A percentile compares a stretch with the other conserved stretches of the same genome.
phyloP scores from a whole-genome alignment of 805 yeast species.

The Saturnispora bothae region DNA sequence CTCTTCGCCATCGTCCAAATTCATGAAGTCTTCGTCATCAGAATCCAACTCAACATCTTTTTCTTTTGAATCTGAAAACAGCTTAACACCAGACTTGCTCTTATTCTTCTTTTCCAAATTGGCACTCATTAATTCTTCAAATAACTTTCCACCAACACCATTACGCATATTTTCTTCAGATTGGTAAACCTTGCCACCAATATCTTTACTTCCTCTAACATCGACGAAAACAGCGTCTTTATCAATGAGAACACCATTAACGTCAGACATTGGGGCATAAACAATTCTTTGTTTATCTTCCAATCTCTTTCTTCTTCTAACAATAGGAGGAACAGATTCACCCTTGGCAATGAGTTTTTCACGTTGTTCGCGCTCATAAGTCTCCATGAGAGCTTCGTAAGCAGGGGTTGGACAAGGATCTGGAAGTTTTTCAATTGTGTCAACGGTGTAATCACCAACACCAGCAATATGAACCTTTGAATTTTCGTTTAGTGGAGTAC shows the following conservation, averaged over 20 bases:
- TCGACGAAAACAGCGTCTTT: constrained; percentile 96
- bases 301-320: constrained; percentile 69
- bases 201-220: constrained; percentile 48
- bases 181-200: constrained; percentile 14
- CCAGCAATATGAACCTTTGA: constrained; percentile 92
- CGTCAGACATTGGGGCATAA: constrained; percentile 99
- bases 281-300: constrained; percentile 91
- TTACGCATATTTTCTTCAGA: constrained; percentile 25
- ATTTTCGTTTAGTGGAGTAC: constrained; percentile 64
- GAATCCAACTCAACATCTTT: constrained; percentile 29
- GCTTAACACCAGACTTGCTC: constrained; percentile 58
- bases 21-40: constrained; percentile 29
- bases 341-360: constrained; percentile 57
- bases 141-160: constrained; percentile 82
- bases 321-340: constrained; percentile 33
- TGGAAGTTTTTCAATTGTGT: constrained; percentile 77
- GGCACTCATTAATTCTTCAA: constrained; percentile 70
- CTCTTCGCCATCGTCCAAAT: constrained; percentile 18
- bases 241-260: constrained; percentile 96
- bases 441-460: constrained; percentile 76
- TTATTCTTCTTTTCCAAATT: constrained; percentile 39
- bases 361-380: constrained; percentile 61
- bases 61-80: constrained; percentile 46
- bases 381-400: constrained; percentile 77
- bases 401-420: constrained; percentile 99